A percentile compares a stretch with the other conserved stretches of the same genome.
These are phyloP conservation scores for Funneliformis caledonium DNA, from an alignment of 371 early-diverging fungal genomes.

Conservation along the genomic window DNA sequence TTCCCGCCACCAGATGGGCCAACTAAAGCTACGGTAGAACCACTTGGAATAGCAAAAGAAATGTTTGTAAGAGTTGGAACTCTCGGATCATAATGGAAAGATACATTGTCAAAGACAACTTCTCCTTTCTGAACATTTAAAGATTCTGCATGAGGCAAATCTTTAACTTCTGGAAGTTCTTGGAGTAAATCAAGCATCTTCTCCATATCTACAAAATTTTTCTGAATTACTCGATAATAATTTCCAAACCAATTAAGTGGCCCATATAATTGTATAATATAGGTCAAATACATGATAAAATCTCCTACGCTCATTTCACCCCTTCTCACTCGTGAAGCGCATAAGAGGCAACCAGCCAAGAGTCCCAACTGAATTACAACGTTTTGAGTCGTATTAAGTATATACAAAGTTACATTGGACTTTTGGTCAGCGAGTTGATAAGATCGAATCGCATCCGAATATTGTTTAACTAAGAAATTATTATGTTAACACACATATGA, in stretches of 20 bases:
- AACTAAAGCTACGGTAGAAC: slow-evolving; percentile 62
- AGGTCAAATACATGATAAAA: slow-evolving; percentile 86
- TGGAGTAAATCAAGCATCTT: slow-evolving; percentile 72
- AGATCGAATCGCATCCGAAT: slow-evolving; percentile 70
- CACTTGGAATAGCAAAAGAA: slow-evolving; percentile 62
- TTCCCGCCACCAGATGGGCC: slow-evolving; percentile 94
- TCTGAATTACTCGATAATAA: slow-evolving; percentile 71
- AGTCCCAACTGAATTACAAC: slow-evolving; percentile 83
- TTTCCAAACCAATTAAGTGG: slow-evolving; percentile 76
- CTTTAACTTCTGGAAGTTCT: slow-evolving; percentile 56
- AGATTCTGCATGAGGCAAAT: slow-evolving; percentile 47
- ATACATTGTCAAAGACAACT: slow-evolving; percentile 63
- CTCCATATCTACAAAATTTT: slow-evolving; percentile 79
- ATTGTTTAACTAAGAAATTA: slow-evolving; percentile 58
- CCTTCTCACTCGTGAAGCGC: slow-evolving; percentile 77
- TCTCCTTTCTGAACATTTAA: slow-evolving; percentile 49
- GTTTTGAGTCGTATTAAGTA: slow-evolving; percentile 87
- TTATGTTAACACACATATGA: slow-evolving; percentile 38
- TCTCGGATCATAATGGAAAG: slow-evolving; percentile 60
- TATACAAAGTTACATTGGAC: slow-evolving; percentile 67
- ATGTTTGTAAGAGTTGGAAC: slow-evolving; percentile 59
- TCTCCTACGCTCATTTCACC: slow-evolving; percentile 80
- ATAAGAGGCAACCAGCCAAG: slow-evolving; percentile 74
- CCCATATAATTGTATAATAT: slow-evolving; percentile 81
- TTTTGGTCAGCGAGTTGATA: slow-evolving; percentile 88